These are phyloP conservation scores for Xylaria sp. DNA, from an alignment of 2,329 filamentous ascomycete genomes.

Conservation along the genomic window DNA sequence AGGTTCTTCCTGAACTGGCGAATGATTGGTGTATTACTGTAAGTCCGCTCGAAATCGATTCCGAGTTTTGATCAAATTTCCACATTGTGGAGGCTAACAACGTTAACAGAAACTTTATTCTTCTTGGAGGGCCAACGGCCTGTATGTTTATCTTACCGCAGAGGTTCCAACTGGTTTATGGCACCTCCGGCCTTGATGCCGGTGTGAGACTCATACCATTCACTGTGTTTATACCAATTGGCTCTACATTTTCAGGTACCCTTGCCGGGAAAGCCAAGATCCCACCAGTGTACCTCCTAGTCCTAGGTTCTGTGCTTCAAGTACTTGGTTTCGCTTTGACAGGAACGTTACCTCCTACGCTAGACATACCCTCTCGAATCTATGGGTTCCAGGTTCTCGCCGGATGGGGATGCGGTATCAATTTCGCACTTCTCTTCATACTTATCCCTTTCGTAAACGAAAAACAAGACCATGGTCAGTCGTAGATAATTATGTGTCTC, in stretches of 20 bases:
- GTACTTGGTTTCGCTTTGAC: constrained; percentile 35
- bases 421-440: constrained; percentile 34
- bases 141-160: constrained; percentile 29
- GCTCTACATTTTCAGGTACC: constrained; percentile 27
- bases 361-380: constrained; percentile 23
- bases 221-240: constrained; percentile 29
- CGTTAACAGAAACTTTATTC: constrained; percentile 30
- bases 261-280: constrained; percentile 28
- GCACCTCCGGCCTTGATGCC: constrained; percentile 30
- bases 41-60: not conserved
- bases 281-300: constrained; percentile 31
- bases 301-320: constrained; percentile 33
- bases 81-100: constrained; percentile 12
- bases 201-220: constrained; percentile 39
- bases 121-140: constrained; percentile 13
- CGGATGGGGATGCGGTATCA: constrained; percentile 37
- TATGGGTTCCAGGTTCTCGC: constrained; percentile 37
- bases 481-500: not conserved
- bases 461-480: constrained; percentile 38
- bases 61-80: not conserved
- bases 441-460: constrained; percentile 35
- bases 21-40: constrained; percentile 42
- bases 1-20: constrained; percentile 37
- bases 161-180: constrained; percentile 42
- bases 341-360: constrained; percentile 25